Evolutionary conservation across 1,139 yeast species (phyloP).

Genomic region (Debaryomyces robertsiae): DNA sequence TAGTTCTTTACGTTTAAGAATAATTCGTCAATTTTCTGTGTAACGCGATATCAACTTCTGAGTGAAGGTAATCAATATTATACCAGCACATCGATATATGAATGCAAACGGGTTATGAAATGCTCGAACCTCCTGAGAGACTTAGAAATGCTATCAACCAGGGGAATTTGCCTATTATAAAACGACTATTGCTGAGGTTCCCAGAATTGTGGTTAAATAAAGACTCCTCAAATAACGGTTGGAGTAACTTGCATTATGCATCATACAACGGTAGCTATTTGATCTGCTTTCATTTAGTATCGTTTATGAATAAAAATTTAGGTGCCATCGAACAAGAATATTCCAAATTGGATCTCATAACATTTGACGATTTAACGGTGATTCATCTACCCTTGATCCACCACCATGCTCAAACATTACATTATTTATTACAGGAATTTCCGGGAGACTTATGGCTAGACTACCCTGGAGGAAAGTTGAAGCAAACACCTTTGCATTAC

Average conservation of each 20-base stretch:
- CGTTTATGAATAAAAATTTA: slow-evolving; percentile 32
- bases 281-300: slow-evolving; percentile 63
- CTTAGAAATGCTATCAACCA: slow-evolving; percentile 73
- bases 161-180: slow-evolving; percentile 74
- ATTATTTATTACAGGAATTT: slow-evolving; percentile 78
- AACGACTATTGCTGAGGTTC: slow-evolving; percentile 66
- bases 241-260: slow-evolving; percentile 90
- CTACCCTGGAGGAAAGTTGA: slow-evolving; percentile 48
- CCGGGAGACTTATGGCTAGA: slow-evolving; percentile 66
- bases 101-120: slow-evolving; percentile 16
- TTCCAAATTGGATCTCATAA: slow-evolving; percentile 38
- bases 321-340: slow-evolving; percentile 22
- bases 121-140: slow-evolving; percentile 67
- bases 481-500: slow-evolving; percentile 73
- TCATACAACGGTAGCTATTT: slow-evolving; percentile 79
- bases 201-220: slow-evolving; percentile 79
- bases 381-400: slow-evolving; percentile 73
- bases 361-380: slow-evolving; percentile 72
- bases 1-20: not conserved
- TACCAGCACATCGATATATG: not conserved
- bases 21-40: not conserved
- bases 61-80: not conserved
- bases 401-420: slow-evolving; percentile 76
- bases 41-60: slow-evolving; percentile 7
- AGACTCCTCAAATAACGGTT: slow-evolving; percentile 70